These are phyloP conservation scores for Wilcoxina mikolae DNA, from an alignment of 495 filamentous ascomycete species.

Conservation along the genomic window DNA sequence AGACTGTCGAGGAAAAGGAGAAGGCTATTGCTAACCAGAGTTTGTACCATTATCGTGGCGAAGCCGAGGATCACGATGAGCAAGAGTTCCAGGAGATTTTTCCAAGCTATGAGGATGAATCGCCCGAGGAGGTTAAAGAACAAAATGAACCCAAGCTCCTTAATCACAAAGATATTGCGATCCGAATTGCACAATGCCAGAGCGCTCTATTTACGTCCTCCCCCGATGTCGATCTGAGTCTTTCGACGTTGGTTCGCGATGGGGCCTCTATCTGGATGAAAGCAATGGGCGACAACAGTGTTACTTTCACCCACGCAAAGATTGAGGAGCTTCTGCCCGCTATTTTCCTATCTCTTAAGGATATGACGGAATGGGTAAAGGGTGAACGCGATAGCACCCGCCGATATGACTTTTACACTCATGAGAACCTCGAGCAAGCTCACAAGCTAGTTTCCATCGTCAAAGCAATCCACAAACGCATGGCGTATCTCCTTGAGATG, in stretches of 20 bases:
- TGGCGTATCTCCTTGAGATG: constrained; percentile 35
- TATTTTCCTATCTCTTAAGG: constrained; percentile 47
- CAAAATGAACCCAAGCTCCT: constrained; percentile 18
- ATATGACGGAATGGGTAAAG: constrained; percentile 40
- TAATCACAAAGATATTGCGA: constrained; percentile 36
- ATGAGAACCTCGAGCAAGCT: constrained; percentile 59
- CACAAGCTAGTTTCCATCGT: constrained; percentile 53
- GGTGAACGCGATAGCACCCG: constrained; percentile 24
- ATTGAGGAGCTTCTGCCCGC: constrained; percentile 47
- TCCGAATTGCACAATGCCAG: constrained; percentile 40
- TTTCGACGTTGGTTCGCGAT: constrained; percentile 15
- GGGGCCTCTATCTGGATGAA: constrained; percentile 15
- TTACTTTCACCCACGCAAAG: constrained; percentile 30
- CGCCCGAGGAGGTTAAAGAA: constrained; percentile 11
- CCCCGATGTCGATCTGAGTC: constrained; percentile 18
- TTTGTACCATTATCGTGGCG: constrained; percentile 68
- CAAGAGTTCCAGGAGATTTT: constrained; percentile 67
- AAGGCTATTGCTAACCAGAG: constrained; percentile 54
- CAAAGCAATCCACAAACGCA: constrained; percentile 49
- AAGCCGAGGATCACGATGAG: constrained; percentile 60
- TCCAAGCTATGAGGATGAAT: constrained; percentile 48
- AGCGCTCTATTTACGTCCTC: constrained; percentile 35
- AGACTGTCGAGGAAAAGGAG: constrained; percentile 57
- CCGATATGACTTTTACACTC: constrained; percentile 76
- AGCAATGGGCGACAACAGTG: constrained; percentile 14